phyloP scores from a whole-genome alignment of 2,329 filamentous ascomycete species.

The Leptographium procerum region DNA sequence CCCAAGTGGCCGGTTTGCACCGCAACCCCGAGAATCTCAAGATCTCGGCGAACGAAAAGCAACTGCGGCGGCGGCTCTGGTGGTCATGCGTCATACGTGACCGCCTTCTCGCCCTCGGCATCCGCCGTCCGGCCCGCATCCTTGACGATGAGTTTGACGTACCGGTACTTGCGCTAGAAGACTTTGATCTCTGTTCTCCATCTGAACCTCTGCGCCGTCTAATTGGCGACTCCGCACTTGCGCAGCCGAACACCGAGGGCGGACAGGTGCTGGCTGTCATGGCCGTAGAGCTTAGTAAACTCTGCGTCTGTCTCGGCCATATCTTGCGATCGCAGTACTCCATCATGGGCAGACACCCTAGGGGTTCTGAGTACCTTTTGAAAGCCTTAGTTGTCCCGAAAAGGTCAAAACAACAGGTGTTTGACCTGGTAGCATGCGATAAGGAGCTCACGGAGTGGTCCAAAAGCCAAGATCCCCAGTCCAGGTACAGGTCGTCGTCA shows the following conservation, averaged over 20 bases:
- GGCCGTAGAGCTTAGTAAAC: constrained; percentile 56
- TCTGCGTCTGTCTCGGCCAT: constrained; percentile 54
- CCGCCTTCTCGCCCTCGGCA: constrained; percentile 53
- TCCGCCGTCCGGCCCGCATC: constrained; percentile 56
- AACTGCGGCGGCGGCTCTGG: constrained; percentile 56
- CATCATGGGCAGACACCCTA: not conserved
- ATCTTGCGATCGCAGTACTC: constrained; percentile 53
- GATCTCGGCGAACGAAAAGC: constrained; percentile 42
- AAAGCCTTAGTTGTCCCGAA: constrained; percentile 1
- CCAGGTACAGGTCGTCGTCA: not conserved
- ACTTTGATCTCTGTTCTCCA: constrained; percentile 33
- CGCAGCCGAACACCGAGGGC: not conserved
- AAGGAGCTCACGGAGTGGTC: not conserved
- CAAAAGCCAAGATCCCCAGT: not conserved
- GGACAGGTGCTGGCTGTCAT: constrained; percentile 21
- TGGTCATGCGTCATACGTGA: constrained; percentile 61
- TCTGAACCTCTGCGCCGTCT: not conserved
- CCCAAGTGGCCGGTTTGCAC: constrained; percentile 58
- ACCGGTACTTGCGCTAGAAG: constrained; percentile 51
- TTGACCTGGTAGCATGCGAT: constrained; percentile 1
- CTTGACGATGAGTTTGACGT: constrained; percentile 58
- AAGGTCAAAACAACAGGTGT: not conserved
- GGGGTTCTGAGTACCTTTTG: not conserved
- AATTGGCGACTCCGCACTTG: not conserved
- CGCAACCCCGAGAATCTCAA: constrained; percentile 51